Conservation (phyloP, 1,139 yeast genomes). For the Nadsonia commutata region DNA sequence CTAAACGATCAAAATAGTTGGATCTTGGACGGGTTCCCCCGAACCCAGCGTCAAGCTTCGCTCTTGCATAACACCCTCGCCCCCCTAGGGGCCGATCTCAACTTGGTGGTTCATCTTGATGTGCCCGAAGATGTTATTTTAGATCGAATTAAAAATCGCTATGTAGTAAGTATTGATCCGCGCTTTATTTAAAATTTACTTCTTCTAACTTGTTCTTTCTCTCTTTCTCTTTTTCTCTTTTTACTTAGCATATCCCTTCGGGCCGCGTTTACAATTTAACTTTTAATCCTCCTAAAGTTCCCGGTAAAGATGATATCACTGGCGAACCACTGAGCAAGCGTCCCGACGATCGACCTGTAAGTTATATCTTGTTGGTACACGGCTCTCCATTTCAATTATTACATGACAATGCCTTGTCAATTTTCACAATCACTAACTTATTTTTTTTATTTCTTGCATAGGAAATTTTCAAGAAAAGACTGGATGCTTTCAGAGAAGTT, state of each 20-base stretch:
- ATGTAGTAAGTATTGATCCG: slow-evolving; percentile 30
- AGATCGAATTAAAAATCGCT: slow-evolving; percentile 69
- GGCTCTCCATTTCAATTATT: not conserved
- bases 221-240: too few species aligned
- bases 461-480: slow-evolving; percentile 51
- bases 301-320: slow-evolving; percentile 74
- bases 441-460: slow-evolving; percentile 6
- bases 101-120: slow-evolving; percentile 66
- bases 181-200: too few species aligned
- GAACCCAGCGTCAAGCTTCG: slow-evolving; percentile 61
- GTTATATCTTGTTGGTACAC: slow-evolving; percentile 3
- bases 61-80: slow-evolving; percentile 36
- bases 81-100: slow-evolving; percentile 31
- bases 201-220: too few species aligned
- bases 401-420: not conserved
- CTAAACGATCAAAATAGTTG: slow-evolving; percentile 37
- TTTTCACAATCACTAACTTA: not conserved
- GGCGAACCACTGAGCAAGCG: slow-evolving; percentile 75
- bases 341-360: slow-evolving; percentile 53
- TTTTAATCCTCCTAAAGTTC: slow-evolving; percentile 75
- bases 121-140: slow-evolving; percentile 72
- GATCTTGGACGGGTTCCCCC: slow-evolving; percentile 85
- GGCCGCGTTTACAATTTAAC: slow-evolving; percentile 78
- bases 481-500: slow-evolving; percentile 45
- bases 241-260: slow-evolving; percentile 43